Evolutionary conservation across 2,329 filamentous ascomycete genomes (phyloP).

Genomic region (Colletotrichum tofieldiae): DNA sequence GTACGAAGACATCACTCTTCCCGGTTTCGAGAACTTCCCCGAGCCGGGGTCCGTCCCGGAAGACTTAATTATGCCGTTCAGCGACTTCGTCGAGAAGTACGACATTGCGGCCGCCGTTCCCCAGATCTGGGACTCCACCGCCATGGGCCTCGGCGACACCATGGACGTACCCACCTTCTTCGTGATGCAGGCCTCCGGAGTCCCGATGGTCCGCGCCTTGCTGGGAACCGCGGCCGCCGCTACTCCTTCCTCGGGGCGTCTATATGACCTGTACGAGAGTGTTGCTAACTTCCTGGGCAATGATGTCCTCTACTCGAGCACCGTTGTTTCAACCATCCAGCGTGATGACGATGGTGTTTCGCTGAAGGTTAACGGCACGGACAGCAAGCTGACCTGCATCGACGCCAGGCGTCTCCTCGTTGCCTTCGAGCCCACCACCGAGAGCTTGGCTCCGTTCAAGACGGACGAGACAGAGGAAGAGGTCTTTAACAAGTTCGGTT

Average conservation of each 20-base stretch:
- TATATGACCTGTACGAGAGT: slow-evolving; percentile 44
- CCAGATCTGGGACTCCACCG: slow-evolving; percentile 44
- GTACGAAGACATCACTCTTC: slow-evolving; percentile 53
- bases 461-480: slow-evolving; percentile 43
- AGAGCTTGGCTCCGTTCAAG: slow-evolving; percentile 44
- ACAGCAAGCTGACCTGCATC: slow-evolving; percentile 40
- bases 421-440: slow-evolving; percentile 46
- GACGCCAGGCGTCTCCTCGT: slow-evolving; percentile 47
- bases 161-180: slow-evolving; percentile 44
- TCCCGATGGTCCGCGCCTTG: slow-evolving; percentile 46
- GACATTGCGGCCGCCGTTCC: slow-evolving; percentile 58
- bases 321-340: slow-evolving; percentile 29
- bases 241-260: slow-evolving; percentile 44
- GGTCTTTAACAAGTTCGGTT: slow-evolving; percentile 45
- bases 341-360: slow-evolving; percentile 43
- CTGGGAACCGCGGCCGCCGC: slow-evolving; percentile 43
- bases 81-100: slow-evolving; percentile 65
- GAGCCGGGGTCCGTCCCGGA: slow-evolving; percentile 58
- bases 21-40: slow-evolving; percentile 58
- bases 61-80: slow-evolving; percentile 63
- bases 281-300: slow-evolving; percentile 43
- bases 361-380: slow-evolving; percentile 32
- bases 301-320: slow-evolving; percentile 47
- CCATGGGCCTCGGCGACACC: slow-evolving; percentile 44
- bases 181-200: slow-evolving; percentile 40